phyloP scores from a whole-genome alignment of 768 basidiomycete genomes.

The Lactifluus echinatus region DNA sequence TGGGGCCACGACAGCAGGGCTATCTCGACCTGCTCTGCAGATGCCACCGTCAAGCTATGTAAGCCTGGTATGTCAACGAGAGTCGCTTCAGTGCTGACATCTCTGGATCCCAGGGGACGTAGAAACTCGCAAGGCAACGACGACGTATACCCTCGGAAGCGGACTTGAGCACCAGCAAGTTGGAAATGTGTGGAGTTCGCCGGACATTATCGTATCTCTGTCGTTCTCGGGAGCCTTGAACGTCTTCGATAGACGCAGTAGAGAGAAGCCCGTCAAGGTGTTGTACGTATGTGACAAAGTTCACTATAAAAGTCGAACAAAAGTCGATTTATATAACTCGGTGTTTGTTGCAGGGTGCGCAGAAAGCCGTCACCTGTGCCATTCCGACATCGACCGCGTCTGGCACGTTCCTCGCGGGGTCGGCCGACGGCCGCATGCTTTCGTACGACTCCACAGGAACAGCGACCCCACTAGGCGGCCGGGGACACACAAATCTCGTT shows the following conservation, averaged over 20 bases:
- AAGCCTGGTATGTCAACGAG: conserved; percentile 6
- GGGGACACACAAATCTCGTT: conserved; percentile 64
- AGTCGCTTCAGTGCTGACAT: background rate
- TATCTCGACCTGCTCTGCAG: conserved; percentile 77
- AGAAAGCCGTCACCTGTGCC: conserved; percentile 69
- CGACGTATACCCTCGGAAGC: conserved; percentile 64
- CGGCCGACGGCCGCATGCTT: conserved; percentile 68
- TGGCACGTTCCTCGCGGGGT: conserved; percentile 72
- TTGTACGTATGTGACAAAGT: conserved; percentile 42
- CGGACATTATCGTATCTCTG: conserved; percentile 67
- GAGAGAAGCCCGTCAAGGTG: conserved; percentile 50
- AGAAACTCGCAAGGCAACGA: conserved; percentile 54
- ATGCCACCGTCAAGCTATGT: conserved; percentile 86
- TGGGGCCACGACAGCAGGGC: conserved; percentile 73
- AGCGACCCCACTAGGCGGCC: conserved; percentile 44
- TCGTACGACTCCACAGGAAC: conserved; percentile 48
- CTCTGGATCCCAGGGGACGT: conserved; percentile 61
- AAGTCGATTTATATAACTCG: background rate
- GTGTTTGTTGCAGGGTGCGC: conserved; percentile 50
- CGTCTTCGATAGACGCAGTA: conserved; percentile 67
- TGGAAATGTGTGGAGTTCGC: conserved; percentile 77
- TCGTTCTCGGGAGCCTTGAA: conserved; percentile 78
- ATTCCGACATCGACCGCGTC: conserved; percentile 28
- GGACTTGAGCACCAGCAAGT: conserved; percentile 79
- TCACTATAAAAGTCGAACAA: background rate